Evolutionary conservation across 2,329 filamentous ascomycete genomes (phyloP).

Genomic region (Aspergillus ochraceus): DNA sequence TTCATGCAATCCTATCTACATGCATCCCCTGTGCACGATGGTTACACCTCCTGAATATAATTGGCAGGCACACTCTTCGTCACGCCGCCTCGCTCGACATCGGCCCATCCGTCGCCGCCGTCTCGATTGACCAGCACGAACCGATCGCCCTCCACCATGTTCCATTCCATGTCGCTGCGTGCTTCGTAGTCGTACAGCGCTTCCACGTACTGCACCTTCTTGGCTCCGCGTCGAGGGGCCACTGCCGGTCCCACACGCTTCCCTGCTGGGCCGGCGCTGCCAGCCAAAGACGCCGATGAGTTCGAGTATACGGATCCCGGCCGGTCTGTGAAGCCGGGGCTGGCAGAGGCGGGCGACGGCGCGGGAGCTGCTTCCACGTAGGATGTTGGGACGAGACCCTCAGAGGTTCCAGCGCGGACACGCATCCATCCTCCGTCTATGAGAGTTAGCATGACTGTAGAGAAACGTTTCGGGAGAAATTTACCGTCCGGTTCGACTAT

Average conservation of each 20-base stretch:
- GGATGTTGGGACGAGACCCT: conserved; percentile 82
- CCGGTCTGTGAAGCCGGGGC: conserved; percentile 48
- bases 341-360: conserved; percentile 38
- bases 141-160: conserved; percentile 84
- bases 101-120: conserved; percentile 90
- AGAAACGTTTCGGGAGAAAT: conserved; percentile 25
- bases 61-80: conserved; percentile 90
- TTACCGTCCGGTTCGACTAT: conserved; percentile 87
- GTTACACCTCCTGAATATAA: conserved; percentile 75
- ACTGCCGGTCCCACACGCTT: conserved; percentile 93
- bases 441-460: conserved; percentile 9
- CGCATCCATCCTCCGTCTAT: conserved; percentile 71
- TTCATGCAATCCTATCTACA: not conserved
- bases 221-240: conserved; percentile 83
- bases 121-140: conserved; percentile 90
- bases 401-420: conserved; percentile 68
- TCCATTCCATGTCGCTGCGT: conserved; percentile 81
- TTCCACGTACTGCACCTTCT: conserved; percentile 91
- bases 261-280: conserved; percentile 38
- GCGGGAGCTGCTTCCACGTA: conserved; percentile 72
- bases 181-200: conserved; percentile 91
- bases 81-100: conserved; percentile 87
- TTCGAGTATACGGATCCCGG: conserved; percentile 77
- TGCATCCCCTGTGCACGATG: not conserved
- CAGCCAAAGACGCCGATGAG: conserved; percentile 67